Evolutionary conservation across 2,329 filamentous ascomycete genomes (phyloP).

Genomic region (Byssothecium circinans): DNA sequence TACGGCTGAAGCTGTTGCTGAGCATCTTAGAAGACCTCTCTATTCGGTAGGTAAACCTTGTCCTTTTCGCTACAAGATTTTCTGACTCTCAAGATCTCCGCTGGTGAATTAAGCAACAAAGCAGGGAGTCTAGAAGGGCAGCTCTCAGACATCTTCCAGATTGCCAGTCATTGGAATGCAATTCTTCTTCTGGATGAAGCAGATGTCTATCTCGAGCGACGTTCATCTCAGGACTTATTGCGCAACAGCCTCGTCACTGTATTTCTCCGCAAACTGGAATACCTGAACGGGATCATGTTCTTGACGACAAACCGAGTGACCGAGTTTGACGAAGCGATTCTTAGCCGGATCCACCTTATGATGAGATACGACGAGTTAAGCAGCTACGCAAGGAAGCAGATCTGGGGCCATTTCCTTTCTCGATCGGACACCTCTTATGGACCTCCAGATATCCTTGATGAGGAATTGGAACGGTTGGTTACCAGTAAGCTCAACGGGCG

Average conservation of each 20-base stretch:
- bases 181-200: constrained; percentile 42
- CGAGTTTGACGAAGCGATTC: constrained; percentile 38
- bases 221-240: constrained; percentile 29
- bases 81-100: constrained; percentile 12
- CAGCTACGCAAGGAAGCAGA: constrained; percentile 7
- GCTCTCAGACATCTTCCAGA: constrained; percentile 10
- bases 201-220: constrained; percentile 43
- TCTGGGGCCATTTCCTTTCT: constrained; percentile 8
- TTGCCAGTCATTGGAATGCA: constrained; percentile 24
- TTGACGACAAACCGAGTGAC: constrained; percentile 24
- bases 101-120: constrained; percentile 6
- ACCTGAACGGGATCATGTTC: constrained; percentile 35
- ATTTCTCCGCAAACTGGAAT: constrained; percentile 13
- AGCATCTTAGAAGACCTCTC: constrained; percentile 2
- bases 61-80: constrained; percentile 1
- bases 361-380: constrained; percentile 13
- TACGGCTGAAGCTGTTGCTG: constrained; percentile 36
- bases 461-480: constrained; percentile 9
- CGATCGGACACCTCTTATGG: constrained; percentile 3
- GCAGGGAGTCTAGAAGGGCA: too few species aligned
- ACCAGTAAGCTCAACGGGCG: constrained; percentile 9
- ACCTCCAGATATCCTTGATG: constrained; percentile 5
- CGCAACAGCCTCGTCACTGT: constrained; percentile 35
- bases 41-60: constrained; percentile 9
- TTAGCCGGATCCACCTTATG: constrained; percentile 35